Percentiles rank a stretch among this genome's conserved stretches.
These are phyloP conservation scores for Globisporangium polare DNA, from an alignment of 352 stramenopile species.

Conservation along the genomic window DNA sequence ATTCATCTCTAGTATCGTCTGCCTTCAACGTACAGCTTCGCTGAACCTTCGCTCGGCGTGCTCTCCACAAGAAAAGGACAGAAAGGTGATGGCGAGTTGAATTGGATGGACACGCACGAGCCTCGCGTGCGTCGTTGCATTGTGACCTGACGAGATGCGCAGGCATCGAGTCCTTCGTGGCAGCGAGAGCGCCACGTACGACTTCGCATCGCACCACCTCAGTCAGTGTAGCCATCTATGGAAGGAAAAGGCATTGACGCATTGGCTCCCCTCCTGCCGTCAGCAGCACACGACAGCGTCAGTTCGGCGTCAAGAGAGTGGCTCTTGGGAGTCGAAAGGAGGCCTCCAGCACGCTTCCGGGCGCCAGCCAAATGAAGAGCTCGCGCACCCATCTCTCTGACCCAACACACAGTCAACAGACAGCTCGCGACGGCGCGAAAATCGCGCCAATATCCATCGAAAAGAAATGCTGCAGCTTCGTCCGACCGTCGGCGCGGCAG, in stretches of 20 bases:
- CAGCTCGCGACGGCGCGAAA: conserved; percentile 1
- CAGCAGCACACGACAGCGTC: not conserved
- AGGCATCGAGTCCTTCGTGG: too few relatives aligned
- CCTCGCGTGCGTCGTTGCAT: too few relatives aligned
- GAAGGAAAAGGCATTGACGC: not conserved
- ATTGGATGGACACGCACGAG: not conserved
- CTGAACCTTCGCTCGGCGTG: too few relatives aligned
- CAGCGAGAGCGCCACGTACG: not conserved
- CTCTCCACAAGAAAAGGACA: not conserved
- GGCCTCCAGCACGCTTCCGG: not conserved
- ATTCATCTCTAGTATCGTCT: too few relatives aligned
- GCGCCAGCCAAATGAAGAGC: too few relatives aligned
- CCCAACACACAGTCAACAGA: too few relatives aligned
- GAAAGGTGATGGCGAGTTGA: not conserved
- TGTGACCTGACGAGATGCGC: too few relatives aligned
- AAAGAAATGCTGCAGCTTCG: too few relatives aligned
- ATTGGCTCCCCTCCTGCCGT: not conserved
- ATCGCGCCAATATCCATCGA: not conserved
- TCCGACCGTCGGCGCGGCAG: not conserved
- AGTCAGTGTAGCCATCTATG: too few relatives aligned
- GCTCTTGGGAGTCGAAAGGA: not conserved
- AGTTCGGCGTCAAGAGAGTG: not conserved
- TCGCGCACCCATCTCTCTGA: not conserved
- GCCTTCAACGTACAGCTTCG: too few relatives aligned
- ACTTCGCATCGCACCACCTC: not conserved